Evolutionary conservation across 2,329 filamentous ascomycete genomes (phyloP).

Genomic region (Magnaporthiopsis incrustans): DNA sequence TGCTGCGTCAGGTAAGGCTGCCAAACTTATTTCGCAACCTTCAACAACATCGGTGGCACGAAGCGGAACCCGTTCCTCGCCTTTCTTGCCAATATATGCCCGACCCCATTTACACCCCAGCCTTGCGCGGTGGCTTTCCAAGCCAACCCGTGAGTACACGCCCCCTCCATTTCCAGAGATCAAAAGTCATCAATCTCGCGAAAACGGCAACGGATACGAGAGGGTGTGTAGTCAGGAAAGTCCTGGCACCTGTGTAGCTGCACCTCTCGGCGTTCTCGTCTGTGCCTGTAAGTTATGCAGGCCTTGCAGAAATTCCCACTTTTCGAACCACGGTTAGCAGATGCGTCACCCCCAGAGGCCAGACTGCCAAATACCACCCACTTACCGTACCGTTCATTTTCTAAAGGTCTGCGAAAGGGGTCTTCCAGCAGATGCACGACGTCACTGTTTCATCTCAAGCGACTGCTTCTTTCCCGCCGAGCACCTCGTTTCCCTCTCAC

Average conservation of each 20-base stretch:
- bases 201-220: neutral
- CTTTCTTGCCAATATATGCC: conserved; percentile 2
- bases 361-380: neutral
- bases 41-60: neutral
- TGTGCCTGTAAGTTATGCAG: neutral
- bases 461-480: neutral
- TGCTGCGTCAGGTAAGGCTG: neutral
- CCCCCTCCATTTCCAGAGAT: neutral
- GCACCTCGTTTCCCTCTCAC: neutral
- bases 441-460: conserved; percentile 3
- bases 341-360: neutral
- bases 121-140: neutral
- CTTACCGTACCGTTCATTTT: neutral
- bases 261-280: neutral
- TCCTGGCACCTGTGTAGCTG: neutral
- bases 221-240: neutral
- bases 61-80: neutral
- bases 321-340: neutral
- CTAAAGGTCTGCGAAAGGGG: neutral
- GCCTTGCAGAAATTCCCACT: neutral
- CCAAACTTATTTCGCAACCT: neutral
- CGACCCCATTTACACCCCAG: neutral
- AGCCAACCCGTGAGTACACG: neutral
- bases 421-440: conserved; percentile 1
- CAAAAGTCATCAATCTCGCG: neutral